Percentiles rank a stretch among this genome's conserved stretches.
phyloP scores from a whole-genome alignment of 2,329 filamentous ascomycete species.

The Fusarium temperatum region DNA sequence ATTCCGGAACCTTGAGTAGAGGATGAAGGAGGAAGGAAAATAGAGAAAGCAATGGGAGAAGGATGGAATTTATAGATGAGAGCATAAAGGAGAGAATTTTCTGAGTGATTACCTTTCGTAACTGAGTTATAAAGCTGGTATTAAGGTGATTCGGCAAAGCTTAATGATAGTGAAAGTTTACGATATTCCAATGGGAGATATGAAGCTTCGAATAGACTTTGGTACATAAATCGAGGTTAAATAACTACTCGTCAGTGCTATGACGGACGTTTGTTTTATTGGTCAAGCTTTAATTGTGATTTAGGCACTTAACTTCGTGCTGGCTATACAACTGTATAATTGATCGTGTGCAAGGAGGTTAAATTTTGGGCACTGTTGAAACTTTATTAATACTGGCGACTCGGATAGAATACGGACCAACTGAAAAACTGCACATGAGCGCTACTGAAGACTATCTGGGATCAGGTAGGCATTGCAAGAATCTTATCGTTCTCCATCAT shows the following conservation, averaged over 20 bases:
- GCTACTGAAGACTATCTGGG: background rate
- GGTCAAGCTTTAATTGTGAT: background rate
- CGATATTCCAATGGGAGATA: rapidly evolving
- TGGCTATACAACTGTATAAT: background rate
- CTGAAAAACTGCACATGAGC: rapidly evolving
- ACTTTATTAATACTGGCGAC: too few relatives aligned
- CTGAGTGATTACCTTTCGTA: background rate
- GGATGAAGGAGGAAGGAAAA: rapidly evolving
- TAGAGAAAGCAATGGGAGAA: rapidly evolving
- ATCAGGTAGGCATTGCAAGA: background rate
- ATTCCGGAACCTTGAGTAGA: rapidly evolving
- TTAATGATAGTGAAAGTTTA: background rate
- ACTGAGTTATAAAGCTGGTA: rapidly evolving
- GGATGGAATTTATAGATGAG: rapidly evolving
- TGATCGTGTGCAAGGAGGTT: rapidly evolving
- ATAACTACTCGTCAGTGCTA: rapidly evolving
- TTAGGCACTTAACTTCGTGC: background rate
- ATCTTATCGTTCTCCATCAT: background rate
- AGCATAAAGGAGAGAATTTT: background rate
- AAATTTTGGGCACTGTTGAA: background rate
- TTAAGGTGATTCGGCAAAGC: background rate
- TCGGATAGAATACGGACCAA: too few relatives aligned
- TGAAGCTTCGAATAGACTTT: background rate
- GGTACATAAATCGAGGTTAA: rapidly evolving
- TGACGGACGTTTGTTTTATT: rapidly evolving